These are phyloP conservation scores for Didymellaceae sp. DNA, from an alignment of 2,329 filamentous ascomycete genomes.

Conservation along the genomic window DNA sequence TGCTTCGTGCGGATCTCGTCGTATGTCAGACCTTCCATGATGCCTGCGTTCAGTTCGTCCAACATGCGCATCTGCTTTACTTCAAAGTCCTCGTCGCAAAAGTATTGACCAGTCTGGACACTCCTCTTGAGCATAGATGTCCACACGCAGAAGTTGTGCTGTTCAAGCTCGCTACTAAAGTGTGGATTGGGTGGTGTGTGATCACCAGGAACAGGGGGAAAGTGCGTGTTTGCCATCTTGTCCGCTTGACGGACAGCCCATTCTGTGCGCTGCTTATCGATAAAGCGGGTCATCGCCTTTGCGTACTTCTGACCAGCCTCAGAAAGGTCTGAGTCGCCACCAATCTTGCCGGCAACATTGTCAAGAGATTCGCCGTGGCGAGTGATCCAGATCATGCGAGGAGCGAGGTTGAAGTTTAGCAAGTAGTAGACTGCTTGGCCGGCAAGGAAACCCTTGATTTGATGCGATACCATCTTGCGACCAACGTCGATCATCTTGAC, in stretches of 20 bases:
- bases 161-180: conserved; percentile 57
- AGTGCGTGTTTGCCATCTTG: conserved; percentile 76
- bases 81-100: conserved; percentile 92
- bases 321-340: conserved; percentile 86
- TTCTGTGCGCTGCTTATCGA: conserved; percentile 77
- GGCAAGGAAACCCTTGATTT: conserved; percentile 89
- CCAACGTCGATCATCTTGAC: conserved; percentile 99
- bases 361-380: conserved; percentile 90
- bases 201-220: conserved; percentile 90
- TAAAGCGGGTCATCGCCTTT: conserved; percentile 79
- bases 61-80: conserved; percentile 98
- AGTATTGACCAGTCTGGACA: conserved; percentile 85
- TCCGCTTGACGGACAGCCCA: conserved; percentile 85
- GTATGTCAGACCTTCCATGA: conserved; percentile 95
- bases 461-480: conserved; percentile 88
- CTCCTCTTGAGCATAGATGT: conserved; percentile 94
- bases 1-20: conserved; percentile 81
- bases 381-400: conserved; percentile 97
- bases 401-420: conserved; percentile 94
- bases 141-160: conserved; percentile 98
- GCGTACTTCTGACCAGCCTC: conserved; percentile 82
- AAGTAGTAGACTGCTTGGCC: conserved; percentile 93
- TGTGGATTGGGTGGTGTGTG: conserved; percentile 95
- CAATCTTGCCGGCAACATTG: conserved; percentile 86
- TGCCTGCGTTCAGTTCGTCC: conserved; percentile 91